Evolutionary conservation across 2,329 filamentous ascomycete species (phyloP).

Genomic region (Cladosporium cucumerinum): DNA sequence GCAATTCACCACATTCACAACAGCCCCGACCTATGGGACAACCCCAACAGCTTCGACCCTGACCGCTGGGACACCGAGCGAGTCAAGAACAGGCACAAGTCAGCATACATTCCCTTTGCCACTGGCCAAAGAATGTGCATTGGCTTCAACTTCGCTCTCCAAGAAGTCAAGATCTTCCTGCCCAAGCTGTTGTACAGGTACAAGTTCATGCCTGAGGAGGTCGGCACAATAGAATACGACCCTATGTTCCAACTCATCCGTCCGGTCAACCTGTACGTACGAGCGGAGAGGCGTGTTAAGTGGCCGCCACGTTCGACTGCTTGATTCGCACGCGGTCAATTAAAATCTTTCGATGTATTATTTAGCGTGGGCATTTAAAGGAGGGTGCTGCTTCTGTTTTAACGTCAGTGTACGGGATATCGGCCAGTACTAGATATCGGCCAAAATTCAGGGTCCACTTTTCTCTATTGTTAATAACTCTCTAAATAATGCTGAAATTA

Average conservation of each 20-base stretch:
- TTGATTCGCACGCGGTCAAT: background rate
- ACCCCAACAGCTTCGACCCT: slow-evolving; percentile 56
- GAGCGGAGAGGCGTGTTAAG: slow-evolving; percentile 48
- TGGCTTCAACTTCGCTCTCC: slow-evolving; percentile 62
- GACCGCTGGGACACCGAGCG: slow-evolving; percentile 57
- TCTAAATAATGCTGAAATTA: no score
- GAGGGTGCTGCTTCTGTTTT: background rate
- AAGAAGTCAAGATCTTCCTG: slow-evolving; percentile 59
- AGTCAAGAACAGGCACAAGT: slow-evolving; percentile 52
- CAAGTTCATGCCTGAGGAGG: slow-evolving; percentile 52
- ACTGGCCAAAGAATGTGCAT: slow-evolving; percentile 58
- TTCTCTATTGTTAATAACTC: no score
- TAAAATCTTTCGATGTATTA: background rate
- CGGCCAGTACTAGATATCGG: no score
- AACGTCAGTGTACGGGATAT: no score
- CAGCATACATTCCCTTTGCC: slow-evolving; percentile 58
- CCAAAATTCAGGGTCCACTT: no score
- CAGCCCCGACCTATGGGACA: slow-evolving; percentile 56
- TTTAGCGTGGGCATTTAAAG: background rate
- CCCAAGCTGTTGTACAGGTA: slow-evolving; percentile 59
- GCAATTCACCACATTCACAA: slow-evolving; percentile 47
- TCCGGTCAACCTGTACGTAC: slow-evolving; percentile 54
- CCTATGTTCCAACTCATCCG: slow-evolving; percentile 58
- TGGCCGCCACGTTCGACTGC: slow-evolving; percentile 40
- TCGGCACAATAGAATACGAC: slow-evolving; percentile 48